These are phyloP conservation scores for Neoboletus subvelutipes DNA, from an alignment of 768 basidiomycete species.

Conservation along the genomic window DNA sequence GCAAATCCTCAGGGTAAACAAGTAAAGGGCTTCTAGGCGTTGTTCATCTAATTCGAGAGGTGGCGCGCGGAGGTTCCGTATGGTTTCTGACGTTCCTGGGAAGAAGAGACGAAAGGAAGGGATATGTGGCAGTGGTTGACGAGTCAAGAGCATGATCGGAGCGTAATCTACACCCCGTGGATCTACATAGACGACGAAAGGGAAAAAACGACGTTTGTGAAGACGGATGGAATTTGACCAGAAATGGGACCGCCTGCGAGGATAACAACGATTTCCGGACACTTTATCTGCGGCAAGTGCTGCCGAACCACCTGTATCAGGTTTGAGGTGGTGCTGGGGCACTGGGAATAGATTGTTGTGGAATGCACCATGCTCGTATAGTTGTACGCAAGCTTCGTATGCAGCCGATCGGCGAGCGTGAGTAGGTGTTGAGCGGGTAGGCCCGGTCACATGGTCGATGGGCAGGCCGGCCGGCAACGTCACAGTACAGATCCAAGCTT, in stretches of 20 bases:
- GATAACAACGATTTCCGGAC: constrained; percentile 53
- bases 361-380: constrained; percentile 52
- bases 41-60: constrained; percentile 49
- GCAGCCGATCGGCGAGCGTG: constrained; percentile 62
- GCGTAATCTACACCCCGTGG: constrained; percentile 39
- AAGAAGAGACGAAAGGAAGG: constrained; percentile 59
- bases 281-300: constrained; percentile 26
- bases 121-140: constrained; percentile 61
- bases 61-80: constrained; percentile 46
- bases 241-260: constrained; percentile 60
- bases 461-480: constrained; percentile 45
- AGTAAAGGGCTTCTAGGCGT: constrained; percentile 48
- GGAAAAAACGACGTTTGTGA: constrained; percentile 21
- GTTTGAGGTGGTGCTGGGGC: constrained; percentile 3
- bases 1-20: constrained; percentile 63
- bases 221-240: constrained; percentile 50
- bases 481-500: constrained; percentile 48
- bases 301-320: background rate
- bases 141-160: constrained; percentile 66
- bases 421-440: constrained; percentile 42
- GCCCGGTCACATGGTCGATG: constrained; percentile 44
- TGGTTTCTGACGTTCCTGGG: constrained; percentile 42
- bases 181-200: constrained; percentile 43
- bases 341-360: constrained; percentile 46
- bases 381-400: constrained; percentile 50